These are phyloP conservation scores for Hansenula lynferdii DNA, from an alignment of 1,139 yeast species.

Conservation along the genomic window DNA sequence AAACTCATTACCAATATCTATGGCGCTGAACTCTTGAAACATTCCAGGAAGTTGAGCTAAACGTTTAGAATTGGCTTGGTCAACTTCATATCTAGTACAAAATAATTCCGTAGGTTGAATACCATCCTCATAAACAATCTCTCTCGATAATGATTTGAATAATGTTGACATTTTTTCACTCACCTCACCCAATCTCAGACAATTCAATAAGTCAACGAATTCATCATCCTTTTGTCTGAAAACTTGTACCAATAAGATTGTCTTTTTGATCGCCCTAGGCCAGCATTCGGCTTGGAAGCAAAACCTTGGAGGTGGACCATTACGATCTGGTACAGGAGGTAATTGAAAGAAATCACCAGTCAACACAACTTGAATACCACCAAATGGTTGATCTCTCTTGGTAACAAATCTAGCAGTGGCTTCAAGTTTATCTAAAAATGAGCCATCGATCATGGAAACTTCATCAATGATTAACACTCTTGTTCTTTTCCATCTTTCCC, in stretches of 20 bases:
- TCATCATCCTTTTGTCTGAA: slow-evolving; percentile 67
- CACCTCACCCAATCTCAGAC: slow-evolving; percentile 63
- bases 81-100: slow-evolving; percentile 74
- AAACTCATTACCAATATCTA: slow-evolving; percentile 34
- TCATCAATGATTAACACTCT: slow-evolving; percentile 73
- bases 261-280: slow-evolving; percentile 47
- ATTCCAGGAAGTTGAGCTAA: slow-evolving; percentile 41
- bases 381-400: slow-evolving; percentile 55
- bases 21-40: slow-evolving; percentile 36
- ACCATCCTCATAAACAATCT: slow-evolving; percentile 61
- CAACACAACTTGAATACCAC: slow-evolving; percentile 73
- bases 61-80: slow-evolving; percentile 55
- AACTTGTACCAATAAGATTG: slow-evolving; percentile 56
- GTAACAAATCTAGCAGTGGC: slow-evolving; percentile 51
- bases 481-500: slow-evolving; percentile 55
- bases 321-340: slow-evolving; percentile 61
- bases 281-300: slow-evolving; percentile 60
- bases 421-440: slow-evolving; percentile 59
- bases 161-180: slow-evolving; percentile 37
- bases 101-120: slow-evolving; percentile 77
- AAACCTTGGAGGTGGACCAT: slow-evolving; percentile 33
- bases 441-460: slow-evolving; percentile 77
- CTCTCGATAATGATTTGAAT: slow-evolving; percentile 47
- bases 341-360: slow-evolving; percentile 86
- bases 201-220: slow-evolving; percentile 69